Evolutionary conservation across 108 stramenopile genomes (phyloP).

Genomic region (Fistulifera solaris): DNA sequence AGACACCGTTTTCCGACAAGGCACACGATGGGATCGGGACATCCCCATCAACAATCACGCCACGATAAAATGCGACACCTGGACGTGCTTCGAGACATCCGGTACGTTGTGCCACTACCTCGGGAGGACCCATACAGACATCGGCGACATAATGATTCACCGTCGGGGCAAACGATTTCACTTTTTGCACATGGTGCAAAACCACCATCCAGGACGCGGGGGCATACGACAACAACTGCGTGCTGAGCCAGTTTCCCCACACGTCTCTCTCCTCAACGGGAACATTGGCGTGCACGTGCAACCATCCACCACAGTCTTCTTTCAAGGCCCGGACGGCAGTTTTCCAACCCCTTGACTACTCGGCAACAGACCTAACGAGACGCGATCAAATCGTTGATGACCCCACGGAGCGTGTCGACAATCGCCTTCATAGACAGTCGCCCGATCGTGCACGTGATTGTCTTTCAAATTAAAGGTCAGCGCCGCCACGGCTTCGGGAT

Average conservation of each 20-base stretch:
- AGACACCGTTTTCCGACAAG: constrained; percentile 39
- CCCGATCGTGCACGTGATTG: constrained; percentile 63
- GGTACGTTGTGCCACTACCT: background rate
- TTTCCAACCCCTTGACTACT: constrained; percentile 86
- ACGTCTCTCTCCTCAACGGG: constrained; percentile 30
- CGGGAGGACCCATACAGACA: constrained; percentile 57
- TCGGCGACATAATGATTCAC: constrained; percentile 83
- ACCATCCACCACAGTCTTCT: constrained; percentile 48
- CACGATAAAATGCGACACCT: constrained; percentile 1
- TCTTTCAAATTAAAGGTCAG: constrained; percentile 66
- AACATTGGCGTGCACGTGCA: constrained; percentile 94
- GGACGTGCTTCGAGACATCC: constrained; percentile 1
- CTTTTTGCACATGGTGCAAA: constrained; percentile 67
- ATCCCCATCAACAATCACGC: background rate
- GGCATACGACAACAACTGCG: constrained; percentile 10
- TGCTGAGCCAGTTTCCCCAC: constrained; percentile 70
- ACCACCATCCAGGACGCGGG: constrained; percentile 41
- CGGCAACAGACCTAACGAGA: constrained; percentile 90
- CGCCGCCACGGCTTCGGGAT: constrained; percentile 66
- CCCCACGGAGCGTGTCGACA: constrained; percentile 38
- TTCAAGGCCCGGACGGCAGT: constrained; percentile 70
- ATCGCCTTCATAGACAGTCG: constrained; percentile 71
- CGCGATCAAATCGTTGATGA: constrained; percentile 63
- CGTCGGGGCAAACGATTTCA: constrained; percentile 89
- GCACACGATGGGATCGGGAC: constrained; percentile 58